Conservation (phyloP, 192 early-diverging fungal species). For the Phlyctochytrium planicorne region DNA sequence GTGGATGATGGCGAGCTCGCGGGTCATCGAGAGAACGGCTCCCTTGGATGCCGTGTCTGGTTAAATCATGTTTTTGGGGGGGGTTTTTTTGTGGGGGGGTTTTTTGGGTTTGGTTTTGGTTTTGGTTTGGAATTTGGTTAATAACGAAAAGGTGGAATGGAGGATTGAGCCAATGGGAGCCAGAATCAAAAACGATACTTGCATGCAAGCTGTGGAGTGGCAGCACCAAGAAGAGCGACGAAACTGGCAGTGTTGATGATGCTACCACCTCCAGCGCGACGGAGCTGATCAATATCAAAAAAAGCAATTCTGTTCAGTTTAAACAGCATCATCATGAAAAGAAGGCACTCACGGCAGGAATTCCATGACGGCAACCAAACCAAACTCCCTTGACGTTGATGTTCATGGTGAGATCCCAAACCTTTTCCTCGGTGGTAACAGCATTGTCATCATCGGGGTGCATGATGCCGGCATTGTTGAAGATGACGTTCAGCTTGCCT, state of each 20-base stretch:
- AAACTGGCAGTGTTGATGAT: constrained; percentile 87
- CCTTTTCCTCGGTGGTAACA: constrained; percentile 67
- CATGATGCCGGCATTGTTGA: constrained; percentile 92
- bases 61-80: background rate
- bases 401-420: constrained; percentile 75
- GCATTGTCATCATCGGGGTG: constrained; percentile 75
- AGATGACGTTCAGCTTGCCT: constrained; percentile 77
- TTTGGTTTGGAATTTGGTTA: too few relatives aligned
- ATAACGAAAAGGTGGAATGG: too few relatives aligned
- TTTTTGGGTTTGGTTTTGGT: too few relatives aligned
- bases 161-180: too few relatives aligned
- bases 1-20: constrained; percentile 79
- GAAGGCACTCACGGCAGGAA: constrained; percentile 48
- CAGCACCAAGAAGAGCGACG: constrained; percentile 74
- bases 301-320: background rate
- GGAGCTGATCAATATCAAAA: constrained; percentile 36
- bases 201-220: constrained; percentile 83
- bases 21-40: constrained; percentile 82
- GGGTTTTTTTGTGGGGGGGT: background rate
- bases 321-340: too few relatives aligned
- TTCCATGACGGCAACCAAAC: constrained; percentile 82
- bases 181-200: constrained; percentile 23
- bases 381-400: constrained; percentile 90
- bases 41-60: constrained; percentile 84
- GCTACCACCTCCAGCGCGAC: constrained; percentile 68